Evolutionary conservation across 2,329 filamentous ascomycete species (phyloP).

Genomic region (Neonectria sp.): DNA sequence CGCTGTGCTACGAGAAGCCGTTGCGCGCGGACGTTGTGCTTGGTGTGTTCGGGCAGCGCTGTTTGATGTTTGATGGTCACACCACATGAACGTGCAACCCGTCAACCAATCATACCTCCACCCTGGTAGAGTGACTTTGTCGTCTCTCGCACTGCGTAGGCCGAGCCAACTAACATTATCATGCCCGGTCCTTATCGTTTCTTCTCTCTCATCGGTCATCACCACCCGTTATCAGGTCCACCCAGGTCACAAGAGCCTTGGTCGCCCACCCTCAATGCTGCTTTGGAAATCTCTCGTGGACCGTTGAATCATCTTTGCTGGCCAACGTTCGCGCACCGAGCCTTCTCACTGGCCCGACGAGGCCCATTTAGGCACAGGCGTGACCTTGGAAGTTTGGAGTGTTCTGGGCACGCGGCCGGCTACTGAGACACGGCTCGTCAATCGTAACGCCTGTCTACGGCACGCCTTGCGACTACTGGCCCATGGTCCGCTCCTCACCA

Average conservation of each 20-base stretch:
- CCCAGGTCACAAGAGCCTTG: constrained; percentile 19
- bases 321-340: constrained; percentile 23
- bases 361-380: neutral
- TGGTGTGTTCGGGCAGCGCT: neutral
- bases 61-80: constrained; percentile 6
- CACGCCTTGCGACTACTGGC: constrained; percentile 41
- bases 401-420: constrained; percentile 18
- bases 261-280: neutral
- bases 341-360: constrained; percentile 19
- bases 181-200: too few species aligned
- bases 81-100: constrained; percentile 12
- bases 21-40: neutral
- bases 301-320: constrained; percentile 17
- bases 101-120: constrained; percentile 19
- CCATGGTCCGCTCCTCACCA: constrained; percentile 11
- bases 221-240: neutral
- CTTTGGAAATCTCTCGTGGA: neutral
- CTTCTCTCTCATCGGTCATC: neutral
- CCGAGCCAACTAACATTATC: neutral
- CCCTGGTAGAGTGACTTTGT: neutral
- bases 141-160: neutral
- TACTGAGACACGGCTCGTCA: constrained; percentile 37
- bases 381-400: constrained; percentile 15
- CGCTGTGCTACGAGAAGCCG: neutral
- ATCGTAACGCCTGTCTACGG: constrained; percentile 34